phyloP scores from a whole-genome alignment of 345 rosid genomes.

The Citrus medica region DNA sequence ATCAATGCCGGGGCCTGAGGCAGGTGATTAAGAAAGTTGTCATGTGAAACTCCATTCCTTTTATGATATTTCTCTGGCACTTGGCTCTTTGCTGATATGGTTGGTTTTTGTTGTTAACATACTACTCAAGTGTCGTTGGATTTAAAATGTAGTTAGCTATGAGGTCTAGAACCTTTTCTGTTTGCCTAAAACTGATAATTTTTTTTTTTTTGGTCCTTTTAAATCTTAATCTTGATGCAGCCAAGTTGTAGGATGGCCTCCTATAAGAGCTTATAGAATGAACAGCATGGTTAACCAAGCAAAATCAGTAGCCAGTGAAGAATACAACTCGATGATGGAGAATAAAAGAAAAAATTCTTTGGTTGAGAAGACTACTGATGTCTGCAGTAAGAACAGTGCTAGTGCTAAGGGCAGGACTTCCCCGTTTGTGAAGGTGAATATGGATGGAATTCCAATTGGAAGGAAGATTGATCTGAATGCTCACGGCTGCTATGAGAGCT shows the following conservation, averaged over 20 bases:
- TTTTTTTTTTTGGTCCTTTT: not conserved
- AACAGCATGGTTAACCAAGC: constrained; percentile 73
- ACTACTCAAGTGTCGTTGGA: not conserved
- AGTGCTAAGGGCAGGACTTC: constrained; percentile 41
- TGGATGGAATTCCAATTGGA: constrained; percentile 95
- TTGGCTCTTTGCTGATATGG: not conserved
- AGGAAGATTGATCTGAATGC: constrained; percentile 80
- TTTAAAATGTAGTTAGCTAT: not conserved
- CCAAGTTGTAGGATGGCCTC: constrained; percentile 98
- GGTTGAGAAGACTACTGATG: constrained; percentile 25
- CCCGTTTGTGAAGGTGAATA: constrained; percentile 79
- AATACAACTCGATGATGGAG: constrained; percentile 27
- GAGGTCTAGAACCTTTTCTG: not conserved
- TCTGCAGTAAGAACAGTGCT: constrained; percentile 20
- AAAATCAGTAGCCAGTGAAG: constrained; percentile 49
- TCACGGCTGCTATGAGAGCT: constrained; percentile 63
- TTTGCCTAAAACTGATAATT: not conserved
- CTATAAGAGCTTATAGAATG: constrained; percentile 74
- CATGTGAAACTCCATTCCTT: not conserved
- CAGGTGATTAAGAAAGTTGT: not conserved
- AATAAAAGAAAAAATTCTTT: constrained; percentile 28
- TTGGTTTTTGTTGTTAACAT: not conserved
- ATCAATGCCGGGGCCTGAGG: not conserved
- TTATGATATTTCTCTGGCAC: not conserved
- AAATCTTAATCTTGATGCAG: constrained; percentile 33